Percentiles rank a stretch among this genome's conserved stretches.
These are phyloP conservation scores for Aspergillus sp. DNA, from an alignment of 2,329 filamentous ascomycete genomes.

Conservation along the genomic window DNA sequence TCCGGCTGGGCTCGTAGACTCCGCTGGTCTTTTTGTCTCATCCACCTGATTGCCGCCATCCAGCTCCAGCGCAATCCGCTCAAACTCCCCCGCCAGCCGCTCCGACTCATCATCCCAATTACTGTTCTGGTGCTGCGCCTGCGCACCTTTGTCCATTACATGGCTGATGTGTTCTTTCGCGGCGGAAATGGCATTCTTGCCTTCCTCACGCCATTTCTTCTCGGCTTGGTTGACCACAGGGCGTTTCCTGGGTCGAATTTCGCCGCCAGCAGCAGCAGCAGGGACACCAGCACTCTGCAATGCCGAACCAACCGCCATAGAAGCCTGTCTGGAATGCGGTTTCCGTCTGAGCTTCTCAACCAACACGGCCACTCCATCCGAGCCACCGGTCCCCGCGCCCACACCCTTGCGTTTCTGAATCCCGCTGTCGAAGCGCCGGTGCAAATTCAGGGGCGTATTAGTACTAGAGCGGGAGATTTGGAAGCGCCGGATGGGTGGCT, in stretches of 20 bases:
- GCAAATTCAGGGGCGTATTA: slow-evolving; percentile 14
- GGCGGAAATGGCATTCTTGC: slow-evolving; percentile 24
- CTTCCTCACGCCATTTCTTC: slow-evolving; percentile 30
- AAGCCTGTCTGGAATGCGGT: slow-evolving; percentile 26
- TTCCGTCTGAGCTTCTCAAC: slow-evolving; percentile 32
- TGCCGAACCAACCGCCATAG: slow-evolving; percentile 18
- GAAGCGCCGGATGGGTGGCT: slow-evolving; percentile 27
- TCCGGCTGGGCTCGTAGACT: no score
- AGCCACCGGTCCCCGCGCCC: slow-evolving; percentile 5
- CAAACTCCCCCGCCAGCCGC: slow-evolving; percentile 34
- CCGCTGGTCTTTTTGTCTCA: background rate
- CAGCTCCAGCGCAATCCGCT: slow-evolving; percentile 36
- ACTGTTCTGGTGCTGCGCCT: no score
- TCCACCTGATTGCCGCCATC: slow-evolving; percentile 18
- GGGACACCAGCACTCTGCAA: slow-evolving; percentile 5
- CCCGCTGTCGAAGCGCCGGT: slow-evolving; percentile 22
- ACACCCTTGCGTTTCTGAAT: slow-evolving; percentile 28
- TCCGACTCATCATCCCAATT: slow-evolving; percentile 32
- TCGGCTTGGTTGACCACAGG: slow-evolving; percentile 36
- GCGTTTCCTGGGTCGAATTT: slow-evolving; percentile 26
- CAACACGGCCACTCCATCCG: slow-evolving; percentile 26
- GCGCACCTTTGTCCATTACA: slow-evolving; percentile 25
- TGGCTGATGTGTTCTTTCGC: slow-evolving; percentile 28
- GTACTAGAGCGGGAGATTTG: slow-evolving; percentile 25
- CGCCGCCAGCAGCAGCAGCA: slow-evolving; percentile 8